Evolutionary conservation across 768 basidiomycete species (phyloP), one percentile per base, ranked within the genome.

Genomic region (Symmetrospora coprosmae): DNA sequence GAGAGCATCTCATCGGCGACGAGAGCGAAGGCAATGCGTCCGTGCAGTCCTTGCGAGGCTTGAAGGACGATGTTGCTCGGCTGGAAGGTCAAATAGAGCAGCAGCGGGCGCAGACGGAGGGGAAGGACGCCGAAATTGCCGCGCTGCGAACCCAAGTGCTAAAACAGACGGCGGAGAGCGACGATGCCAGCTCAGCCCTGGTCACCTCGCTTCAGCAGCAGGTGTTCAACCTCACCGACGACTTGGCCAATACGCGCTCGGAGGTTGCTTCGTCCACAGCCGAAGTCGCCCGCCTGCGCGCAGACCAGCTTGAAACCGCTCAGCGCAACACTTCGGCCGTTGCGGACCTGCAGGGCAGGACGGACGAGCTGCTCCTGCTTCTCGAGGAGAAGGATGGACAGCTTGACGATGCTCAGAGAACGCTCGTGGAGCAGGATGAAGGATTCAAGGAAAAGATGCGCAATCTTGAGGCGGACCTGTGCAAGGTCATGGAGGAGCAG

Each of bases 381-480:
- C 47, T 66, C 9, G 61, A 68, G 34, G 65, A 67, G 37, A 61
- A 59, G 50, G 68, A 69, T 30, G 31, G 8, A n/a, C 64, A 64
- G 41, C 47, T 68, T 27, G 64, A 66, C 9, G 17, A 30, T 28
- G 52, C 47, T 3, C 35, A 41, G 8, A 45, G 41, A 2, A 50
- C 58, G 27, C 45, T 60, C 13, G 67, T 50, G 27, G 61, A 64
- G n/a, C 64, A 66, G 43, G 66, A 68, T 35, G 48, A 38, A 25
- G 67, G 64, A 31, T 69, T 69, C 30, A 53, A 56, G 16, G 62
- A 65, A 9, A 66, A 66, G 63, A 68, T 64, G 64, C 46, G 60
- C 34, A 28, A 63, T 34, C 63, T 69, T 31, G 67, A 69, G 30
- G 55, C 35, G 2, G 68, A 69, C 49, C 59, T 69, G 37, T 64